Evolutionary conservation across 441 rosid genomes (phyloP), one percentile per base, ranked within the genome.

Genomic region (Dalechampia spathulata): DNA sequence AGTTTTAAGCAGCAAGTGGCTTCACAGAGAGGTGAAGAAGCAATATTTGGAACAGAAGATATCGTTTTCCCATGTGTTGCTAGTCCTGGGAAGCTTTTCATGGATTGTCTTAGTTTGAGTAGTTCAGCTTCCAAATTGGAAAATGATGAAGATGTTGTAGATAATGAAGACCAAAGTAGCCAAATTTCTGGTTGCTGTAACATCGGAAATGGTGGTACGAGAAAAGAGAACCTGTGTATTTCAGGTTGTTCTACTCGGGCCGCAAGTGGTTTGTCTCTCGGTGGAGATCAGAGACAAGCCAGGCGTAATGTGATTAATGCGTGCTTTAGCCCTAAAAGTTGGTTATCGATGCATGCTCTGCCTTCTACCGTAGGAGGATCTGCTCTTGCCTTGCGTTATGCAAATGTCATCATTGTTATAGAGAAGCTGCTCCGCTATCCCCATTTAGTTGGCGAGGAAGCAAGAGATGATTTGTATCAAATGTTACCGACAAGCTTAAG

Each of bases 371-470:
- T 89, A 50, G 99, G 99, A 57, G 94, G 99, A 10, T 83, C 92
- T 59, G 96, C 96, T 41, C 72, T 92, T 27, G 86, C 97, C 40
- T 65, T 92, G 65, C 99, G 84, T 65, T 92, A 92, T 58, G 96
- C 99, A 0, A 92, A 89, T 61, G 80, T 92, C 7, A 76, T 92
- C 59, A 85, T 92, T 42, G 85, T 89, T 14, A 72, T 92, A n/a
- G 95, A 92, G 80, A 92, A 92, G 83, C 78, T 92, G 63, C 86
- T 89, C 0, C 82, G 77, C 15, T 85, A 89, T 42, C 99, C 99
- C 59, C 99, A 92, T 75, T 76, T 92, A 61, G 90, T 92, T n/a
- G 99, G 99, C 0, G 97, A 86, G 56, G 97, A 92, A 70, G 96
- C 99, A 10, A 77, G 99, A 66, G 94, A 82, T 12, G 90, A 92